A percentile compares a stretch with the other conserved stretches of the same genome.
These are phyloP conservation scores for Linnemannia exigua DNA, from an alignment of 192 early-diverging fungal genomes.

Conservation along the genomic window DNA sequence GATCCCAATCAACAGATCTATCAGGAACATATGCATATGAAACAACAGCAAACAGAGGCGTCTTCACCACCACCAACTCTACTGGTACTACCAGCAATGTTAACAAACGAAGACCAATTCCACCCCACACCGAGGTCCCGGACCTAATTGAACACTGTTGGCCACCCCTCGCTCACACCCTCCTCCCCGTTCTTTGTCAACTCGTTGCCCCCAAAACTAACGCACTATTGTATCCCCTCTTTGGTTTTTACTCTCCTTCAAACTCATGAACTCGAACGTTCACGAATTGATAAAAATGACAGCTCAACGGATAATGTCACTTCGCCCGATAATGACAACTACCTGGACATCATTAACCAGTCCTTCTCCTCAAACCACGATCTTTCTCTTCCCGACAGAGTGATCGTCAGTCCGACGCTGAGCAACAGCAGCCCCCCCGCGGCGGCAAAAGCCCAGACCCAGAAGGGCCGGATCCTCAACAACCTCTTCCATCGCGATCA, in stretches of 20 bases:
- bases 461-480: constrained; percentile 22
- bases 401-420: constrained; percentile 11
- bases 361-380: constrained; percentile 37
- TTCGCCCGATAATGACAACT: constrained; percentile 11
- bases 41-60: no score
- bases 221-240: no score
- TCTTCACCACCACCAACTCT: neutral
- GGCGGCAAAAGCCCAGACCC: neutral
- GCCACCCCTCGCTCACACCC: neutral
- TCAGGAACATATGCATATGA: no score
- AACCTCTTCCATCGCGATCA: constrained; percentile 25
- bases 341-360: constrained; percentile 34
- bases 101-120: no score
- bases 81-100: no score
- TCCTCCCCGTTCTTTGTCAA: no score
- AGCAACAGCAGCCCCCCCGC: neutral
- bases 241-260: no score
- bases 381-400: constrained; percentile 29
- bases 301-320: neutral
- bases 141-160: neutral
- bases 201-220: no score
- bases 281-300: neutral
- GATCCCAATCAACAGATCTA: no score
- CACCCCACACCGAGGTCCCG: neutral
- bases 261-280: no score